A percentile compares a stretch with the other conserved stretches of the same genome.
These are phyloP conservation scores for Trichoderma harzianum DNA, from an alignment of 2,329 filamentous ascomycete species.

Conservation along the genomic window DNA sequence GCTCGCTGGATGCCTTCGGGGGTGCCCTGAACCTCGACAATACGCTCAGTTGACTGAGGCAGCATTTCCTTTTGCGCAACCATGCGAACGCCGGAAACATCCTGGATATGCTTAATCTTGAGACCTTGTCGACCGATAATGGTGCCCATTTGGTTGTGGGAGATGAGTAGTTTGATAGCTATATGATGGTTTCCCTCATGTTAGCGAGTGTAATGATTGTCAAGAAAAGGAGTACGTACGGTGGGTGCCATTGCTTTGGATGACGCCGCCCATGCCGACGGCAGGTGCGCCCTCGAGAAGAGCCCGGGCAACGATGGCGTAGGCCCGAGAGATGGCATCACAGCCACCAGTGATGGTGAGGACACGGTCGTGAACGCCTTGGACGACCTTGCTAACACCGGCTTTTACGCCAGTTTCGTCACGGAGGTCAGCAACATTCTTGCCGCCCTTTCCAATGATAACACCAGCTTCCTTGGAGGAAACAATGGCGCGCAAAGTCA, in stretches of 20 bases:
- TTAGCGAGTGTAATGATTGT: background rate
- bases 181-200: too few species aligned
- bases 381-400: constrained; percentile 97
- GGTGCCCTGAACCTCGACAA: constrained; percentile 93
- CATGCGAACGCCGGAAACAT: constrained; percentile 95
- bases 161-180: constrained; percentile 98
- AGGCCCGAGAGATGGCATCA: constrained; percentile 85
- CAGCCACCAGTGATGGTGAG: constrained; percentile 90
- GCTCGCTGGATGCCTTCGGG: constrained; percentile 95
- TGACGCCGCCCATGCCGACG: constrained; percentile 91
- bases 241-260: constrained; percentile 86
- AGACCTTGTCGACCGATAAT: constrained; percentile 95
- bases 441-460: constrained; percentile 97
- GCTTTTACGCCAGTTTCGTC: constrained; percentile 98
- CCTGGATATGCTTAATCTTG: constrained; percentile 99
- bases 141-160: constrained; percentile 99
- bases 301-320: constrained; percentile 87
- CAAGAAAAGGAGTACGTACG: constrained; percentile 52
- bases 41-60: constrained; percentile 94
- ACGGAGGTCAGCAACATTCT: constrained; percentile 95
- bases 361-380: constrained; percentile 94
- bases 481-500: constrained; percentile 95
- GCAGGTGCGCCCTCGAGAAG: constrained; percentile 89
- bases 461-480: constrained; percentile 98
- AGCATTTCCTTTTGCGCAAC: constrained; percentile 99